Percentiles rank a stretch among this genome's conserved stretches.
phyloP scores from a whole-genome alignment of 2,329 filamentous ascomycete species.

The Xylariaceae sp. region DNA sequence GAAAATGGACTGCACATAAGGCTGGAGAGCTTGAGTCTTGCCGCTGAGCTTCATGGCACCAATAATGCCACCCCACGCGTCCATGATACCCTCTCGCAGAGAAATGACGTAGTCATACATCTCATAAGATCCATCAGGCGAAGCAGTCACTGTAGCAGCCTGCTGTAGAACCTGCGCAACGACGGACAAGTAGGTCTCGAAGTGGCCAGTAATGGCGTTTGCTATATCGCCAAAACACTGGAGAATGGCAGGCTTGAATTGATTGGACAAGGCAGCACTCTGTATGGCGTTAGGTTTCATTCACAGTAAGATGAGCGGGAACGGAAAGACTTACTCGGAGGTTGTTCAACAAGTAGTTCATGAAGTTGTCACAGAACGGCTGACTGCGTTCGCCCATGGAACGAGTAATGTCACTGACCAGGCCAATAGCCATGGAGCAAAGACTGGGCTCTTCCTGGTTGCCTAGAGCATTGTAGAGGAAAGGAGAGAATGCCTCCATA shows the following conservation, averaged over 20 bases:
- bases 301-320: not conserved
- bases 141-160: slow-evolving; percentile 76
- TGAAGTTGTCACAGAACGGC: slow-evolving; percentile 94
- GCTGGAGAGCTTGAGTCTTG: slow-evolving; percentile 69
- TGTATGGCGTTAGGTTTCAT: slow-evolving; percentile 40
- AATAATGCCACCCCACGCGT: slow-evolving; percentile 97
- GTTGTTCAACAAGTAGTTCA: slow-evolving; percentile 96
- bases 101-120: slow-evolving; percentile 97
- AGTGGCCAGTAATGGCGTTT: slow-evolving; percentile 84
- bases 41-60: slow-evolving; percentile 82
- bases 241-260: slow-evolving; percentile 96
- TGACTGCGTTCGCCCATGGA: slow-evolving; percentile 86
- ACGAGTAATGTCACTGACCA: slow-evolving; percentile 93
- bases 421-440: slow-evolving; percentile 94
- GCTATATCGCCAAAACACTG: slow-evolving; percentile 98
- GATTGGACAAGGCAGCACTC: slow-evolving; percentile 83
- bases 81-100: slow-evolving; percentile 95
- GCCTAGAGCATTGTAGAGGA: slow-evolving; percentile 86
- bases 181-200: slow-evolving; percentile 88
- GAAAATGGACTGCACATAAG: slow-evolving; percentile 82
- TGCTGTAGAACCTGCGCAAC: slow-evolving; percentile 94
- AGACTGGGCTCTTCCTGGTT: slow-evolving; percentile 94
- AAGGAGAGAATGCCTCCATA: slow-evolving; percentile 92
- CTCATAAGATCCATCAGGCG: slow-evolving; percentile 79
- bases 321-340: slow-evolving; percentile 58